Conservation (phyloP, 768 basidiomycete species). For the Neoboletus subvelutipes region DNA sequence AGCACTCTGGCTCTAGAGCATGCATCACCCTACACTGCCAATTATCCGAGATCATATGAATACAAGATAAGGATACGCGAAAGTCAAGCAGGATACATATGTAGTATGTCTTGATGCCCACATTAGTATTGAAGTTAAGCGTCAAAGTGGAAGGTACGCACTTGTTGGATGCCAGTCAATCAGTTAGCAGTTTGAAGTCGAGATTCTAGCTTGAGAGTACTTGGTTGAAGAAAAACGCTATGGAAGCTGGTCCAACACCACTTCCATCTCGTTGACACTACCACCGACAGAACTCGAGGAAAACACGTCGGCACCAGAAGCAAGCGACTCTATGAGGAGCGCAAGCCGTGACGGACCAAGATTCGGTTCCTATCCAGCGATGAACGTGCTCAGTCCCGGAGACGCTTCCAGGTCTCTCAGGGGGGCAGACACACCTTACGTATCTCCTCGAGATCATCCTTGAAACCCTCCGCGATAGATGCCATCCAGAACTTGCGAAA, state of each 20-base stretch:
- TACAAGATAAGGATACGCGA: not conserved
- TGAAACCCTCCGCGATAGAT: conserved; percentile 77
- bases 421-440: conserved; percentile 57
- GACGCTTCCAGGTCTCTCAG: not conserved
- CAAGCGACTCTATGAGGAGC: conserved; percentile 79
- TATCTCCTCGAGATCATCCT: conserved; percentile 80
- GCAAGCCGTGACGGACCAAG: conserved; percentile 66
- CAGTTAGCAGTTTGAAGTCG: not conserved
- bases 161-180: not conserved
- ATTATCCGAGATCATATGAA: not conserved
- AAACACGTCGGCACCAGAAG: conserved; percentile 75
- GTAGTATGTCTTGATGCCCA: not conserved
- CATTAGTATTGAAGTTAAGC: not conserved
- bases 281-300: conserved; percentile 38
- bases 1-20: not conserved
- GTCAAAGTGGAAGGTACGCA: not conserved
- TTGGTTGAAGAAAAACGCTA: not conserved
- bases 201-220: not conserved
- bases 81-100: not conserved
- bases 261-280: conserved; percentile 67
- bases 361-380: conserved; percentile 53
- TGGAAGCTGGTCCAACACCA: conserved; percentile 50
- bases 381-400: not conserved
- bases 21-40: not conserved
- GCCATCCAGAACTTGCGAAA: conserved; percentile 90